Base-by-base conservation (phyloP, 208 protist genomes). In the Trypanosoma caninum region DNA sequence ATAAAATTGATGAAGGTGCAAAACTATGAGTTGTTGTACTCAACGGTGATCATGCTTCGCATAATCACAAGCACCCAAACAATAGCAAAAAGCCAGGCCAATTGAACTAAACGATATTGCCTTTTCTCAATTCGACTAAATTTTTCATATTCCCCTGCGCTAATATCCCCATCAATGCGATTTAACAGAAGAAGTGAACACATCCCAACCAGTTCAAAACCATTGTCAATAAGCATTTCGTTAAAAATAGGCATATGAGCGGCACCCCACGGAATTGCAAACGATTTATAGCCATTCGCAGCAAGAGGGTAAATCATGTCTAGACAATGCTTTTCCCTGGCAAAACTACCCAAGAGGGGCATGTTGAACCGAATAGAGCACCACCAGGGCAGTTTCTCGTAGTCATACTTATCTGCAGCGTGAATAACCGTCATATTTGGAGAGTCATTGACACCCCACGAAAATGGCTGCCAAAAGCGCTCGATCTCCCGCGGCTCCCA, bases 401-500 rank as follows among this genome's bases (percentile, higher is more conserved):
- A 91, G 65, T 94, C 87, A 65, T 94, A 94, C 67, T 76, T 74
- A 74, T 94, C 84, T 16, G 87, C 87, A 37, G 87, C 87, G 74
- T 94, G 87, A 33, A 94, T 68, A 42, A 94, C 80, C 28, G 87
- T 91, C 65, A 82, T 76, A 47, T 76, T 69, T 9, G 80, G 75
- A 11, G 82, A 90, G 31, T 82, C 70, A n/a, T 57, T 65, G 0
- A 94, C 83, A n/a, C 87, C 87, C 84, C 87, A 94, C 9, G 87
- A 94, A 64, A 89, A 91, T 34, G 87, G 87, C 68, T 94, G 87
- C 59, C 83, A 91, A 69, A 89, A 94, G 1, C 27, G 33, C 59
- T 84, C 77, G 40, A 82, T 67, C 58, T 87, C 83, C 14, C 80
- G 72, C 45, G 84, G 87, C 71, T 94, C 83, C 84, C 87, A 94